Base-by-base conservation (phyloP, 306 rosid species). In the Cicer bijugum region DNA sequence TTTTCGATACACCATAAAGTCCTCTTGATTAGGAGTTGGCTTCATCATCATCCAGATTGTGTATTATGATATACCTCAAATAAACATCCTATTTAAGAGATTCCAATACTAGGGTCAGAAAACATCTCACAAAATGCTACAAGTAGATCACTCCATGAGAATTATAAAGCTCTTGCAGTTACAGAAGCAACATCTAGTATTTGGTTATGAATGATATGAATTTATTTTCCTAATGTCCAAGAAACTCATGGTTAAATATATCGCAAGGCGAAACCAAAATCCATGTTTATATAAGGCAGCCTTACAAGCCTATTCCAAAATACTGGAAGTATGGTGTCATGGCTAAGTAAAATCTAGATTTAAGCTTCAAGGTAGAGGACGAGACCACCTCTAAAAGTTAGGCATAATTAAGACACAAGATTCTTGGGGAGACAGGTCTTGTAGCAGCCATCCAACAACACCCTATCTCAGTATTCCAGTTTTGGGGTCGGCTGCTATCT, bases 31-130 rank as follows among this genome's bases (percentile, higher is more conserved):
- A 88, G 78, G 86, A 81, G 85, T 85, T 89, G 62, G 88, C 89
- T 85, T 85, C 92, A 67, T 88, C 92, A 85, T 79, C 92, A 67
- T 85, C 89, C 86, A 79, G 80, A 81, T 74, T 50, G 86, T 74
- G 87, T 83, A 79, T 79, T 81, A 85, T 66, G 85, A 83, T 72
- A 88, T 67, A 88, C 79, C 85, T 85, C 84, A 83, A 72, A 88
- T 74, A 85, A 83, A 88, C 72, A 83, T 81, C 92, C 92, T 85
- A 88, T 77, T 83, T 88, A 83, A 88, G 74, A 88, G 88, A 85
- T 81, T 79, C 79, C 86, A 88, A 81, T 76, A 78, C 84, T 78
- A 68, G 61, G 73, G 88, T 85, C 85, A 88, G 92, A 88, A 85
- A 79, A 79, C 65, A 78, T 67, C 85, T 74, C 78, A 79, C n/a